phyloP scores from a whole-genome alignment of 2,329 filamentous ascomycete species.

The Calonectria naviculata region DNA sequence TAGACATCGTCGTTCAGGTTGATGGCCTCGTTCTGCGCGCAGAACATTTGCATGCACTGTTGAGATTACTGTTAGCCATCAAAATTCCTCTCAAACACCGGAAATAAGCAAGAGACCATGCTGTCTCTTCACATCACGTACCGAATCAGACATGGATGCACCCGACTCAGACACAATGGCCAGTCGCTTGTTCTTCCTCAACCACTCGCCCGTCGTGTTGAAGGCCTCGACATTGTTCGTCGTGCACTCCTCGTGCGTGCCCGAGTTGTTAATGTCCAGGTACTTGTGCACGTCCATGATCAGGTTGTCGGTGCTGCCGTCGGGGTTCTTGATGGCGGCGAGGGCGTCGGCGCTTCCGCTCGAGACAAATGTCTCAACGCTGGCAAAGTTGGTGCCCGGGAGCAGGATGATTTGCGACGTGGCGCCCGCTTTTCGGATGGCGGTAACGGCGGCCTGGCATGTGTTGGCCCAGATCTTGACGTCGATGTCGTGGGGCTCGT shows the following conservation, averaged over 20 bases:
- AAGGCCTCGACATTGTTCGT: constrained; percentile 65
- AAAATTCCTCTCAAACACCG: background rate
- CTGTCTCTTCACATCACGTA: constrained; percentile 34
- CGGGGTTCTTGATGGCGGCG: constrained; percentile 65
- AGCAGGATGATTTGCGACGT: constrained; percentile 70
- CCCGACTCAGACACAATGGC: constrained; percentile 66
- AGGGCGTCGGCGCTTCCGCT: constrained; percentile 64
- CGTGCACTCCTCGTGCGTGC: constrained; percentile 62
- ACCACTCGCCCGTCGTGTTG: constrained; percentile 55
- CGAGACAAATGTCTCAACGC: constrained; percentile 59
- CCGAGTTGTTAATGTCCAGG: constrained; percentile 67
- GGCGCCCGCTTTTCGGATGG: constrained; percentile 74
- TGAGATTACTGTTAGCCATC: constrained; percentile 10
- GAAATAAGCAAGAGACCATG: background rate
- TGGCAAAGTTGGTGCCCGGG: constrained; percentile 70
- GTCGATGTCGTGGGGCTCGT: constrained; percentile 73
- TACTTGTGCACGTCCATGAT: constrained; percentile 72
- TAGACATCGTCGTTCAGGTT: constrained; percentile 59
- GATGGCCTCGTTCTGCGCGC: constrained; percentile 59
- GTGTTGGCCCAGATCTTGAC: constrained; percentile 68
- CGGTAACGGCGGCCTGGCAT: constrained; percentile 71
- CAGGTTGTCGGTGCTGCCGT: constrained; percentile 66
- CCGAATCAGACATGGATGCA: constrained; percentile 54
- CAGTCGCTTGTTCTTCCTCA: constrained; percentile 58
- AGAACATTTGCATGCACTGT: constrained; percentile 57